A percentile compares a stretch with the other conserved stretches of the same genome.
phyloP scores from a whole-genome alignment of 2,329 filamentous ascomycete species.

The Sporothrix humicola region DNA sequence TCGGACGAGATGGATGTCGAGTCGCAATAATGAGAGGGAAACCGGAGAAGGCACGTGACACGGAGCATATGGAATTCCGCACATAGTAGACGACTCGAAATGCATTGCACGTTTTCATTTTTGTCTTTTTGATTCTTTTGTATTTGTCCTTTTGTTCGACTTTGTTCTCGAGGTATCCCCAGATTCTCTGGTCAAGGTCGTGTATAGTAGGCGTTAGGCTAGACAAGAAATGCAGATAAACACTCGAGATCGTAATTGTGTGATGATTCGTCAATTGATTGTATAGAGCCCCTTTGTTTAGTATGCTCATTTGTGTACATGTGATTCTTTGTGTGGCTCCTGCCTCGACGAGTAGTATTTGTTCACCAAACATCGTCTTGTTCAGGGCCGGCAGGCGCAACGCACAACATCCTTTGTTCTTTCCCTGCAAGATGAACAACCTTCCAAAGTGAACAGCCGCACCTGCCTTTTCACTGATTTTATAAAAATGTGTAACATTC shows the following conservation, averaged over 20 bases:
- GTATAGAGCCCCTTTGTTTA: not conserved
- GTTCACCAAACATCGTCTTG: not conserved
- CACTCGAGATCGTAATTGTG: not conserved
- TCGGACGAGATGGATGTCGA: slow-evolving; percentile 74
- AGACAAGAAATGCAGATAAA: slow-evolving; percentile 14
- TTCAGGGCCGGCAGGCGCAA: not conserved
- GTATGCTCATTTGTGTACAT: not conserved
- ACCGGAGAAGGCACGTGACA: not conserved
- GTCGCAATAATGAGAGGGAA: slow-evolving; percentile 52
- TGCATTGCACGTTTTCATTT: slow-evolving; percentile 24
- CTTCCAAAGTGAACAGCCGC: slow-evolving; percentile 10
- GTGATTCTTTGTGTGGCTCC: not conserved
- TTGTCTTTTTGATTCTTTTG: not conserved
- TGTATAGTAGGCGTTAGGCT: slow-evolving; percentile 42
- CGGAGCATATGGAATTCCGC: not conserved
- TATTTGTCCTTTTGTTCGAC: not conserved
- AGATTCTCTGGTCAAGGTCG: not conserved
- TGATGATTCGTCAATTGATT: not conserved
- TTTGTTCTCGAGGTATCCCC: slow-evolving; percentile 13
- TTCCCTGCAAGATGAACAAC: not conserved
- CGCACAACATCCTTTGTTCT: slow-evolving; percentile 16
- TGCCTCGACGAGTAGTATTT: not conserved
- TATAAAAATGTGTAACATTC: not conserved
- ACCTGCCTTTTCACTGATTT: not conserved
- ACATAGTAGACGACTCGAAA: slow-evolving; percentile 14